Evolutionary conservation across 371 early-diverging fungal species (phyloP).

Genomic region (Syncephalastrum monosporum): DNA sequence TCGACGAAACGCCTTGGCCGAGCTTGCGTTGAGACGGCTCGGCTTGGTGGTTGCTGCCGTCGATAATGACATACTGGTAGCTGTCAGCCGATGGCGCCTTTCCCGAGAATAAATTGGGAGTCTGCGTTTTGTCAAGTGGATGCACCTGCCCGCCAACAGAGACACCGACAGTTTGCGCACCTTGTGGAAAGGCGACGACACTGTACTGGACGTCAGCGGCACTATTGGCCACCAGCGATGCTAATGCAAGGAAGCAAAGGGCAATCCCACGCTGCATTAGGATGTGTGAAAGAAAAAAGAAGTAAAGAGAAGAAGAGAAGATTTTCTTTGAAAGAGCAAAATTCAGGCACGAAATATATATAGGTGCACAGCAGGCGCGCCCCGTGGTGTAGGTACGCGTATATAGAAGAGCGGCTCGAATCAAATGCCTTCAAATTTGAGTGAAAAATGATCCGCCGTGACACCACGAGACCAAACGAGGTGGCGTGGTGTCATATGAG

Average conservation of each 20-base stretch:
- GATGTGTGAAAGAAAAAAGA: neutral
- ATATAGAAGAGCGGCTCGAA: too few relatives aligned
- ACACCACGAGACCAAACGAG: too few relatives aligned
- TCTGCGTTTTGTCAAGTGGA: conserved; percentile 13
- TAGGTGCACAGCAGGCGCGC: too few relatives aligned
- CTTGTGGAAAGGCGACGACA: conserved; percentile 38
- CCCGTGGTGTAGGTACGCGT: too few relatives aligned
- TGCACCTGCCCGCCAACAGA: conserved; percentile 25
- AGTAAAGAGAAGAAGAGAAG: neutral
- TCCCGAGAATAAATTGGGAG: conserved; percentile 32
- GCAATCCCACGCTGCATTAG: neutral
- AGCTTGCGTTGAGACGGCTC: conserved; percentile 32
- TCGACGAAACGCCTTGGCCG: conserved; percentile 30
- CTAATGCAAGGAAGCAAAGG: conserved; percentile 3
- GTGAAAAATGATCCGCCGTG: too few relatives aligned
- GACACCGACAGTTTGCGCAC: conserved; percentile 29
- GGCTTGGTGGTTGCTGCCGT: conserved; percentile 8
- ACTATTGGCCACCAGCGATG: neutral
- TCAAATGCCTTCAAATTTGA: too few relatives aligned
- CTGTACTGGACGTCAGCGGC: conserved; percentile 36
- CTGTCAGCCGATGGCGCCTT: conserved; percentile 26
- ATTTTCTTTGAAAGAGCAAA: too few relatives aligned
- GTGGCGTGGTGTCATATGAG: too few relatives aligned
- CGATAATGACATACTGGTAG: conserved; percentile 30
- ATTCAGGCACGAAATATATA: too few relatives aligned